phyloP scores from a whole-genome alignment of 768 basidiomycete species.

The Amanita rubescens region DNA sequence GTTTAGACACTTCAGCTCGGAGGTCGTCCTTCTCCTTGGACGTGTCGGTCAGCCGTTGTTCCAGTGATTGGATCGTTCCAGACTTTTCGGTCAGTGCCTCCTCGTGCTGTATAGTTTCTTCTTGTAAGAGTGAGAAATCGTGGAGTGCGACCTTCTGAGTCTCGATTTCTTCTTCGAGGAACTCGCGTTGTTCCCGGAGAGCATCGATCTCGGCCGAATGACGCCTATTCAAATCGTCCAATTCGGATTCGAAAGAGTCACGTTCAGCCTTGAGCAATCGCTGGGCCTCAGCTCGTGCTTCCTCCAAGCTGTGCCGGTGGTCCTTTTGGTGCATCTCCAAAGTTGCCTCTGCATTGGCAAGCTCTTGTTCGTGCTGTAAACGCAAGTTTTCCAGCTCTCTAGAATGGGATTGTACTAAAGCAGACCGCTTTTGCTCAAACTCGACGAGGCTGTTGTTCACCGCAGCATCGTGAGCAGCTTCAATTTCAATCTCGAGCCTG shows the following conservation, averaged over 20 bases:
- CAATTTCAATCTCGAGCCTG: slow-evolving; percentile 49
- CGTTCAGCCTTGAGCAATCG: slow-evolving; percentile 36
- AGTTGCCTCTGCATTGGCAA: slow-evolving; percentile 29
- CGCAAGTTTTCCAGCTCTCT: slow-evolving; percentile 33
- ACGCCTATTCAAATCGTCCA: slow-evolving; percentile 44
- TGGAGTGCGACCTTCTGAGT: slow-evolving; percentile 46
- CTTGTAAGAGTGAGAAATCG: slow-evolving; percentile 41
- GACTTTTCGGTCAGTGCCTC: slow-evolving; percentile 44
- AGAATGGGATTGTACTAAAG: slow-evolving; percentile 32
- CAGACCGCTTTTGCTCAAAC: slow-evolving; percentile 20
- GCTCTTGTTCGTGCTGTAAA: slow-evolving; percentile 29
- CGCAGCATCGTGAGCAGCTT: slow-evolving; percentile 35
- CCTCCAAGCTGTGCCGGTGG: slow-evolving; percentile 32
- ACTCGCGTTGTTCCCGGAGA: slow-evolving; percentile 40
- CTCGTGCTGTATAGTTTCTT: slow-evolving; percentile 38
- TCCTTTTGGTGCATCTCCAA: slow-evolving; percentile 30
- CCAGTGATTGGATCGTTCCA: slow-evolving; percentile 35
- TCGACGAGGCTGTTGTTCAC: slow-evolving; percentile 24
- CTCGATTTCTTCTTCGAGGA: slow-evolving; percentile 52
- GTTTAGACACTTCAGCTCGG: slow-evolving; percentile 37
- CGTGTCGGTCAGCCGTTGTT: slow-evolving; percentile 41
- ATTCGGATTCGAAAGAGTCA: slow-evolving; percentile 30
- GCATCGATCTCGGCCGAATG: slow-evolving; percentile 42
- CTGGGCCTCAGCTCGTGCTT: slow-evolving; percentile 9
- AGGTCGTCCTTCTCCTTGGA: slow-evolving; percentile 39